phyloP scores from a whole-genome alignment of 495 filamentous ascomycete species.

The Lichenothelia convexa region DNA sequence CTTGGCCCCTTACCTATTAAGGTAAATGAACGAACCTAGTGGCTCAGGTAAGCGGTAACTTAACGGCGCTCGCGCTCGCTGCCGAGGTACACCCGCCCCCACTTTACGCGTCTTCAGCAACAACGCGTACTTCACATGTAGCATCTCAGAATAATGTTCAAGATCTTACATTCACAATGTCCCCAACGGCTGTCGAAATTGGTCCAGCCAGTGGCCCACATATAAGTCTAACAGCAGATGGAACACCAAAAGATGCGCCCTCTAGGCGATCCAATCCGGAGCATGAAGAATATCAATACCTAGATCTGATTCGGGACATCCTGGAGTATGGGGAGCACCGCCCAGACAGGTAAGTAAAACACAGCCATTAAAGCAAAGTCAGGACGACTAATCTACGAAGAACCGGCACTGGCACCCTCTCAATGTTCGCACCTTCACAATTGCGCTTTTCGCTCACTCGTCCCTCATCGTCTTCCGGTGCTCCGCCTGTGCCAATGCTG shows the following conservation, averaged over 20 bases:
- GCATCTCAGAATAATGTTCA: slow-evolving; percentile 8
- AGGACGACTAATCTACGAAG: slow-evolving; percentile 20
- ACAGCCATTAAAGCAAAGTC: background rate
- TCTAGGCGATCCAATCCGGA: background rate
- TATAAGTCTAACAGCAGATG: background rate
- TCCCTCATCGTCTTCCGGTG: slow-evolving; percentile 20
- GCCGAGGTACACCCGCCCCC: too few relatives aligned
- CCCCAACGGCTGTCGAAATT: slow-evolving; percentile 8
- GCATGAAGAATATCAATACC: slow-evolving; percentile 27
- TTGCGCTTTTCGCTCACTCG: slow-evolving; percentile 70
- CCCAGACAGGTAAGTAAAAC: slow-evolving; percentile 43
- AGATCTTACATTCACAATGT: slow-evolving; percentile 5
- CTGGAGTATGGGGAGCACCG: slow-evolving; percentile 59
- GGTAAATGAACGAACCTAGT: too few relatives aligned
- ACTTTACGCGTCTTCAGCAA: slow-evolving; percentile 12
- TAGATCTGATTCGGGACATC: slow-evolving; percentile 44
- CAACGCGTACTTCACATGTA: slow-evolving; percentile 1
- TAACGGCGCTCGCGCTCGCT: too few relatives aligned
- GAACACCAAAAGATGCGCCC: background rate
- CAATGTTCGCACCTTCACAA: slow-evolving; percentile 70
- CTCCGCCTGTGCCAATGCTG: slow-evolving; percentile 38
- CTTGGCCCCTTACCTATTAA: too few relatives aligned
- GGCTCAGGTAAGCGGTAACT: too few relatives aligned
- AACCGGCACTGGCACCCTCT: slow-evolving; percentile 82
- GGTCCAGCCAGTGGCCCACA: slow-evolving; percentile 11